These are phyloP conservation scores for Cyclotella baltica DNA, from an alignment of 108 stramenopile species.

Conservation along the genomic window DNA sequence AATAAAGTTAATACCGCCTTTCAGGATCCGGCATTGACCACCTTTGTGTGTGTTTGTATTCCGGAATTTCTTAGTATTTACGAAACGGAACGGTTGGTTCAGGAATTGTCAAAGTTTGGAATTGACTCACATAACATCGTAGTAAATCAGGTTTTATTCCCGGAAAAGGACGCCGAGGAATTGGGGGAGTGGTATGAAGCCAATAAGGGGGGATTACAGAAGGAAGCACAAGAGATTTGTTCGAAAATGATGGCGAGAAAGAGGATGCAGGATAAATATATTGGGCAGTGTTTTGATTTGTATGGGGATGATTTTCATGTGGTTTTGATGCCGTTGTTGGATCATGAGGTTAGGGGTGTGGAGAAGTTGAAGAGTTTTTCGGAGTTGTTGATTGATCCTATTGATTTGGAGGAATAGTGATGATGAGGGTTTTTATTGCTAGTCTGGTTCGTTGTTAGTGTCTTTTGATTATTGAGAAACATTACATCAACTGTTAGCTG, in stretches of 20 bases:
- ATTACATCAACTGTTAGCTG: too few relatives aligned
- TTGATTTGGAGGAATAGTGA: constrained; percentile 78
- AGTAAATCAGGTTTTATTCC: constrained; percentile 99
- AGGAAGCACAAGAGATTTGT: constrained; percentile 95
- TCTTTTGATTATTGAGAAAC: too few relatives aligned
- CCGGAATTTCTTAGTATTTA: constrained; percentile 99
- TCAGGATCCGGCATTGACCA: constrained; percentile 96
- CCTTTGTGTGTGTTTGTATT: constrained; percentile 99
- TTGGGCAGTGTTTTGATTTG: constrained; percentile 98
- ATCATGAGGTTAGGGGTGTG: constrained; percentile 95
- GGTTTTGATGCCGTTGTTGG: constrained; percentile 96
- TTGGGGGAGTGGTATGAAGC: constrained; percentile 92
- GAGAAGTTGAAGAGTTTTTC: constrained; percentile 90
- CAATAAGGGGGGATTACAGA: constrained; percentile 80
- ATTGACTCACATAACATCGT: constrained; percentile 99
- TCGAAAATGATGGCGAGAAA: constrained; percentile 98
- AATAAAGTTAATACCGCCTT: constrained; percentile 96
- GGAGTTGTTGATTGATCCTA: constrained; percentile 89
- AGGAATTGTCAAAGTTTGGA: constrained; percentile 98
- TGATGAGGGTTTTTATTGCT: not conserved
- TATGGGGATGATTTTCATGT: constrained; percentile 99
- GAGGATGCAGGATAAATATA: constrained; percentile 99
- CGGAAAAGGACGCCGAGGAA: constrained; percentile 97
- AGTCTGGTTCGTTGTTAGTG: too few relatives aligned
- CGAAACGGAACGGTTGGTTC: constrained; percentile 99